A percentile compares a stretch with the other conserved stretches of the same genome.
These are phyloP conservation scores for Litsea cubeba DNA, from an alignment of 164 flowering plant species.

Conservation along the genomic window DNA sequence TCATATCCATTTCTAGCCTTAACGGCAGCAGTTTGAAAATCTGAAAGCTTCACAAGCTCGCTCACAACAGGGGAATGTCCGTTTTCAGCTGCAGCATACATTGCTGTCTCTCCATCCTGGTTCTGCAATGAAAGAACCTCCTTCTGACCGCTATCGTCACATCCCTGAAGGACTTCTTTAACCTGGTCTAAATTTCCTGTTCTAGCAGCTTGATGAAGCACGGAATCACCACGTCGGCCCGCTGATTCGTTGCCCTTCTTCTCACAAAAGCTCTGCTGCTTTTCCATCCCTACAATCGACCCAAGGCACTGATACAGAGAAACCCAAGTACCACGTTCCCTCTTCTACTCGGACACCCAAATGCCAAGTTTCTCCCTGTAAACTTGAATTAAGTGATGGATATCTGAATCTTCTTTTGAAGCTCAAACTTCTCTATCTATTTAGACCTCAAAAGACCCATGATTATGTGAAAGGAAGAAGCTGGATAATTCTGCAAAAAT, in stretches of 20 bases:
- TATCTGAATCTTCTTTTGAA: neutral
- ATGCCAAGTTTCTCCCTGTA: neutral
- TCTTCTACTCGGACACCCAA: neutral
- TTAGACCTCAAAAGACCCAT: neutral
- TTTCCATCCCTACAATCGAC: constrained; percentile 6
- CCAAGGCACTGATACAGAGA: neutral
- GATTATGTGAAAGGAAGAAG: neutral
- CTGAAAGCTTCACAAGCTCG: constrained; percentile 63
- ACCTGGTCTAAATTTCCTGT: constrained; percentile 59
- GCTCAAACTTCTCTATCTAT: neutral
- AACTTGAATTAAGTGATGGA: neutral
- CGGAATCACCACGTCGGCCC: constrained; percentile 75
- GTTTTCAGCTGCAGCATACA: constrained; percentile 82
- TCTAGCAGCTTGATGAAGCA: constrained; percentile 71
- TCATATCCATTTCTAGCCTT: constrained; percentile 73
- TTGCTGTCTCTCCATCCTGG: constrained; percentile 69
- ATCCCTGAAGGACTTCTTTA: constrained; percentile 54
- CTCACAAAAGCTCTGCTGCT: constrained; percentile 49
- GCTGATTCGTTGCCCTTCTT: constrained; percentile 70
- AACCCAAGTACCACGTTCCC: neutral
- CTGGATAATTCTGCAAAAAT: neutral
- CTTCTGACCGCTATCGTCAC: constrained; percentile 22
- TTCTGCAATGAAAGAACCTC: constrained; percentile 52
- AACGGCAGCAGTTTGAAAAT: constrained; percentile 57
- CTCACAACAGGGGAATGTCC: constrained; percentile 56